phyloP scores from a whole-genome alignment of 2,329 filamentous ascomycete species.

The Fusarium domesticum region DNA sequence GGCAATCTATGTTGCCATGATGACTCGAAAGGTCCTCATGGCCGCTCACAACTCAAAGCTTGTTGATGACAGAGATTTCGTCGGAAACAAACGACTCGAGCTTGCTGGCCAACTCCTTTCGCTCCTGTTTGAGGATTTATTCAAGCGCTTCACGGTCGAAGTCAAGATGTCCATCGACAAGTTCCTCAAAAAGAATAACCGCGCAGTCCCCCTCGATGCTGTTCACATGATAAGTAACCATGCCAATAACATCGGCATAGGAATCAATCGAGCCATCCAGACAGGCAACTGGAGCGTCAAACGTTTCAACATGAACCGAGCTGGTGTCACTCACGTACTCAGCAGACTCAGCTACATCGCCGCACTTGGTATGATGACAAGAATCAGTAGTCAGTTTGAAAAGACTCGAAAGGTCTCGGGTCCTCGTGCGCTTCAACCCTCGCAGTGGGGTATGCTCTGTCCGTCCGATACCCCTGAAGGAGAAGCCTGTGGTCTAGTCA shows the following conservation, averaged over 20 bases:
- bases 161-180: slow-evolving; percentile 95
- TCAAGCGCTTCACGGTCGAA: slow-evolving; percentile 89
- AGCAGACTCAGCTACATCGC: slow-evolving; percentile 95
- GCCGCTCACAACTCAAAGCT: slow-evolving; percentile 83
- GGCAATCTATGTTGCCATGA: slow-evolving; percentile 91
- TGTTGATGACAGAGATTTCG: slow-evolving; percentile 95
- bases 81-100: slow-evolving; percentile 95
- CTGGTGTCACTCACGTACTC: slow-evolving; percentile 92
- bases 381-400: slow-evolving; percentile 97
- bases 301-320: slow-evolving; percentile 97
- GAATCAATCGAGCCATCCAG: slow-evolving; percentile 93
- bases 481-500: slow-evolving; percentile 95
- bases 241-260: slow-evolving; percentile 82
- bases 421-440: slow-evolving; percentile 91
- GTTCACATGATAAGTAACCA: slow-evolving; percentile 79
- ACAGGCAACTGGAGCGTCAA: slow-evolving; percentile 98
- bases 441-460: slow-evolving; percentile 97
- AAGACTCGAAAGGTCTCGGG: slow-evolving; percentile 97
- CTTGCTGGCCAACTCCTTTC: slow-evolving; percentile 92
- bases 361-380: slow-evolving; percentile 98
- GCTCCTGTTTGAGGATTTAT: slow-evolving; percentile 92
- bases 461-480: slow-evolving; percentile 97
- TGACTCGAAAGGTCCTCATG: slow-evolving; percentile 95
- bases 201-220: slow-evolving; percentile 84
- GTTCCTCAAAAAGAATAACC: slow-evolving; percentile 87